Percentiles rank a stretch among this genome's conserved stretches.
phyloP scores from a whole-genome alignment of 2,329 filamentous ascomycete species.

The Penicillium sp. region DNA sequence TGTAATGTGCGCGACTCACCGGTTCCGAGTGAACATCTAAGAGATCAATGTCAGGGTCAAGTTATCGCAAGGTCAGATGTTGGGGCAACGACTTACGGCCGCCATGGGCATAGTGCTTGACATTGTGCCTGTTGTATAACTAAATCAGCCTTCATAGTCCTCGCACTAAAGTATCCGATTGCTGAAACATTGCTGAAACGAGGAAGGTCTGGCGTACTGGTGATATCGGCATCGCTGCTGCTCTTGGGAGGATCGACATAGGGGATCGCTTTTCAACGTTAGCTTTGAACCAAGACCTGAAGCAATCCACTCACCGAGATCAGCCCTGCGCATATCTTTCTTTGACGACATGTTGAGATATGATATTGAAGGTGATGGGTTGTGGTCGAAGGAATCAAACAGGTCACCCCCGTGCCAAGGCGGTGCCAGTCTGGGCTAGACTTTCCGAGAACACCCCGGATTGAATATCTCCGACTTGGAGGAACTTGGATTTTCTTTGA shows the following conservation, averaged over 20 bases:
- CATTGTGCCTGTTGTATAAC: constrained; percentile 45
- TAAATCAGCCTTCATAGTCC: constrained; percentile 12
- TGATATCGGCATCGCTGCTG: constrained; percentile 58
- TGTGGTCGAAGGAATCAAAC: constrained; percentile 7
- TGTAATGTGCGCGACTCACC: constrained; percentile 43
- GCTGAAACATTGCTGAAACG: not conserved
- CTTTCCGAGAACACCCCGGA: constrained; percentile 6
- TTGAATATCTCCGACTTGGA: constrained; percentile 5
- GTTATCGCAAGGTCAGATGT: constrained; percentile 7
- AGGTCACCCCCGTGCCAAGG: constrained; percentile 4
- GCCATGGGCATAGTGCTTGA: constrained; percentile 85
- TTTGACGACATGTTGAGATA: constrained; percentile 49
- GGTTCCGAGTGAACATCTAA: constrained; percentile 81
- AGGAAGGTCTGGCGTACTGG: constrained; percentile 50
- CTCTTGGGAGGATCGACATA: constrained; percentile 68
- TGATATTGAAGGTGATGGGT: constrained; percentile 2
- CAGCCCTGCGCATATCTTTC: constrained; percentile 66
- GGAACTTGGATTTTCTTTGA: not conserved
- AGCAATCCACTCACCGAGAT: constrained; percentile 55
- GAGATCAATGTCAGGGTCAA: constrained; percentile 15
- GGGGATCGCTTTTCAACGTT: constrained; percentile 60
- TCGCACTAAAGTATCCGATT: not conserved
- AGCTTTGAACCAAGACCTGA: not conserved
- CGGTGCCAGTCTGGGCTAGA: constrained; percentile 7
- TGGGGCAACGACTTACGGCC: constrained; percentile 49